Base-by-base conservation (phyloP, 2,329 filamentous ascomycete genomes). In the Penicillium aurantiogriseum region DNA sequence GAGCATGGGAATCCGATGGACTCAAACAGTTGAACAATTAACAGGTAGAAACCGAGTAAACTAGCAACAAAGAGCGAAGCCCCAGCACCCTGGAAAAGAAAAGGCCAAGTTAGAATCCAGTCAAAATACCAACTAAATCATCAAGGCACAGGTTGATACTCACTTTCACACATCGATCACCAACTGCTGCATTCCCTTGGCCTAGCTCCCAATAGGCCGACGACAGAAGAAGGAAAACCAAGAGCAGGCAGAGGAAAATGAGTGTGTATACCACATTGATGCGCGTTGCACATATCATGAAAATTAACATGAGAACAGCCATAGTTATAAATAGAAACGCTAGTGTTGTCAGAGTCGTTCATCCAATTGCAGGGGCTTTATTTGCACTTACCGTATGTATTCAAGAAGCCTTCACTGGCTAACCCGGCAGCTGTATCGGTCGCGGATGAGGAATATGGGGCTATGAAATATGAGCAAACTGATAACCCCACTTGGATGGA, bases 211-310 rank as follows among this genome's bases (percentile, higher is more conserved):
- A 88, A 72, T 85, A 89, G 0, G 81, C 80, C 2, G 79, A 85
- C 0, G 87, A 80, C 33, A 91, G 77, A 27, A 85, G 75, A 13
- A 73, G 70, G 68, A 91, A 89, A 3, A 80, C 77, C 13, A 85
- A 68, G 19, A 83, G 71, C n/a, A 91, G 80, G 1, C 78, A 79
- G 58, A 85, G 67, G 77, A 91, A 91, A 72, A 92, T 88, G 54
- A 85, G 63, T 63, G 89, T 82, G 73, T 91, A 90, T 71, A 85
- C 80, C 10, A 90, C 56, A 70, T 92, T 92, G 31, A 88, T 91
- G 47, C 89, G 85, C 19, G 91, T 76, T 1, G 88, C 82, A 74
- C 86, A 88, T 69, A 91, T 77, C 49, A 90, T 75, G 77, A 85
- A 91, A 64, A 91, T 69, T 60, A 89, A 72, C 71, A 83, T 85